These are phyloP conservation scores for Colletotrichum sidae DNA, from an alignment of 2,329 filamentous ascomycete species.

Conservation along the genomic window DNA sequence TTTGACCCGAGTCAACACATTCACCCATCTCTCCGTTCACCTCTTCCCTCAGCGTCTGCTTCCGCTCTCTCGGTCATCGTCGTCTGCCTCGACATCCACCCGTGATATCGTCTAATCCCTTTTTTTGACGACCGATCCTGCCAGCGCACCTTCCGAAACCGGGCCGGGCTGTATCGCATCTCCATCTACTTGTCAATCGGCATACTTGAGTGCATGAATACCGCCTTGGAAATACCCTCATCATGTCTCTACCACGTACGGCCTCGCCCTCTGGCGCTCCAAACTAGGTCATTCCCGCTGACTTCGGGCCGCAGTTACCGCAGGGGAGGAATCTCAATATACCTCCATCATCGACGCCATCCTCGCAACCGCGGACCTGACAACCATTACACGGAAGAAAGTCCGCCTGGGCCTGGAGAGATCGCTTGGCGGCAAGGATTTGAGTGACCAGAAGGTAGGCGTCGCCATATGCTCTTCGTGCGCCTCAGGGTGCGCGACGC, in stretches of 20 bases:
- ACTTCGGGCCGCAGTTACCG: constrained; percentile 53
- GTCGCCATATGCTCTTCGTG: neutral
- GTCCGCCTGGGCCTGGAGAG: constrained; percentile 68
- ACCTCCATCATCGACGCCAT: constrained; percentile 71
- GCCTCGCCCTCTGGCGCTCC: neutral
- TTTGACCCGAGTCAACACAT: constrained; percentile 26
- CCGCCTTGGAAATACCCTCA: constrained; percentile 9
- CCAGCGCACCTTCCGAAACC: neutral
- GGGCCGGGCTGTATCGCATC: neutral
- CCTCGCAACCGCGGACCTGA: constrained; percentile 67
- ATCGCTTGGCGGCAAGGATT: constrained; percentile 66
- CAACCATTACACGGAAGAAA: constrained; percentile 73
- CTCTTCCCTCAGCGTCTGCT: constrained; percentile 6
- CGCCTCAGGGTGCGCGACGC: neutral
- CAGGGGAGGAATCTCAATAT: constrained; percentile 63
- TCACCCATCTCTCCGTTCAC: neutral
- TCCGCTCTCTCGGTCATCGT: constrained; percentile 11
- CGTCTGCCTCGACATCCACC: constrained; percentile 10
- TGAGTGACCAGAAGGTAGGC: constrained; percentile 69
- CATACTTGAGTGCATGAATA: constrained; percentile 8
- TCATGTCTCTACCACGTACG: constrained; percentile 37
- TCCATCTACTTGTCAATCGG: neutral
- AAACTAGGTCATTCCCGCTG: neutral
- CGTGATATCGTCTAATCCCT: too few species aligned
- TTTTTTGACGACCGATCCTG: neutral